Evolutionary conservation across 2,329 filamentous ascomycete species (phyloP).

Genomic region (Ophiognomonia clavigignenti-juglandacearum): DNA sequence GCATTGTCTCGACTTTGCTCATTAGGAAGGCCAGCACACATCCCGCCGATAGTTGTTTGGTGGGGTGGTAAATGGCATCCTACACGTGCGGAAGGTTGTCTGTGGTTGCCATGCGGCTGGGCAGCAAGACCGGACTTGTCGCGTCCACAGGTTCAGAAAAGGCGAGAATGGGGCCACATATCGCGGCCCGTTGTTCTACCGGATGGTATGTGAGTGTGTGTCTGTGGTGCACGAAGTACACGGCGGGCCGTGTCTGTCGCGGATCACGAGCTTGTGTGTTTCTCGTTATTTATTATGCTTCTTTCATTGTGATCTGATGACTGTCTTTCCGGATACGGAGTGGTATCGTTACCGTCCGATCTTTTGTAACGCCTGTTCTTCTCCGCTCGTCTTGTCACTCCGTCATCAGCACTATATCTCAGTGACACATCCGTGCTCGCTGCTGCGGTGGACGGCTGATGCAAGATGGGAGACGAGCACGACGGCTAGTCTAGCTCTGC

Average conservation of each 20-base stretch:
- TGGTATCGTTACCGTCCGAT: not conserved
- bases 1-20: too few relatives aligned
- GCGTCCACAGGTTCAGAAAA: not conserved
- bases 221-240: too few relatives aligned
- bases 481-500: not conserved
- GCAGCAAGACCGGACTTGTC: not conserved
- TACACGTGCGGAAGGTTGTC: not conserved
- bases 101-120: not conserved
- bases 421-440: slow-evolving; percentile 3
- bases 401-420: slow-evolving; percentile 8
- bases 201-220: not conserved
- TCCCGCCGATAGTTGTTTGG: not conserved
- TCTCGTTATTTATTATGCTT: not conserved
- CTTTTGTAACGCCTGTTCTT: slow-evolving; percentile 1
- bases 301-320: too few relatives aligned
- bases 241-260: slow-evolving; percentile 8
- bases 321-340: not conserved
- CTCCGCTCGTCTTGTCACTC: slow-evolving; percentile 1
- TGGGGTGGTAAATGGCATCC: not conserved
- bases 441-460: slow-evolving; percentile 9
- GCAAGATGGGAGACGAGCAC: slow-evolving; percentile 11
- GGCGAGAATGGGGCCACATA: not conserved
- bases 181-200: not conserved
- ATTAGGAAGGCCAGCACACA: not conserved
- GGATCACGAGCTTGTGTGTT: not conserved